These are phyloP conservation scores for Scedosporium aurantiacum DNA, from an alignment of 2,329 filamentous ascomycete genomes.

Conservation along the genomic window DNA sequence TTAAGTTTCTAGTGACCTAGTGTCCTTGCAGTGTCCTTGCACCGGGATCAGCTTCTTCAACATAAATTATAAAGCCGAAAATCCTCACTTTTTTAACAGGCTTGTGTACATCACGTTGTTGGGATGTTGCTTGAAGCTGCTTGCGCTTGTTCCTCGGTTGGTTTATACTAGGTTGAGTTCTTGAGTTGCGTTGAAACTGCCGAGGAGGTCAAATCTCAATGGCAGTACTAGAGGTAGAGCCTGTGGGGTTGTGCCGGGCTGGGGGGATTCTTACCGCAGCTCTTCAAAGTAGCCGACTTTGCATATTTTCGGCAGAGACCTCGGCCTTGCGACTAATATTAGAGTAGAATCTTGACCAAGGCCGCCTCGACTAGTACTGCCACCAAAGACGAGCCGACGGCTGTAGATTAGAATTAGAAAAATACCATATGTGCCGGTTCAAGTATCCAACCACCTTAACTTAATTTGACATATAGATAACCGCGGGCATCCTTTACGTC, in stretches of 20 bases:
- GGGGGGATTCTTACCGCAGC: slow-evolving; percentile 1
- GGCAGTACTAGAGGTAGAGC: neutral
- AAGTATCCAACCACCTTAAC: too few relatives aligned
- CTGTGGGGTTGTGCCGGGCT: neutral
- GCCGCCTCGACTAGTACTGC: neutral
- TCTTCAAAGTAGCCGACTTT: neutral
- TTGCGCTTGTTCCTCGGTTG: neutral
- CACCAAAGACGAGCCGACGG: neutral
- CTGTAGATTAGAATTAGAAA: neutral
- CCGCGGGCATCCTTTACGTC: too few relatives aligned
- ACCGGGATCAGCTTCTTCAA: too few relatives aligned
- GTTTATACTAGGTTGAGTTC: neutral
- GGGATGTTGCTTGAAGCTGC: neutral
- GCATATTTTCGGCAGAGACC: neutral
- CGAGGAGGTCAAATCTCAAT: slow-evolving; percentile 4
- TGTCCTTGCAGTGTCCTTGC: too few relatives aligned
- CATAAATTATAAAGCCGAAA: too few relatives aligned
- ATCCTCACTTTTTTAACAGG: neutral
- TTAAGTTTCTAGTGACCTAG: too few relatives aligned
- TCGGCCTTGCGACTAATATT: neutral
- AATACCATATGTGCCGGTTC: neutral
- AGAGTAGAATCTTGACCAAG: neutral
- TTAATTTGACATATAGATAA: too few relatives aligned
- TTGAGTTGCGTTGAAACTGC: slow-evolving; percentile 2
- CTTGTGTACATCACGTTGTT: neutral